Conservation (phyloP, 177 flowering plant species). For the Tripterygium wilfordii region DNA sequence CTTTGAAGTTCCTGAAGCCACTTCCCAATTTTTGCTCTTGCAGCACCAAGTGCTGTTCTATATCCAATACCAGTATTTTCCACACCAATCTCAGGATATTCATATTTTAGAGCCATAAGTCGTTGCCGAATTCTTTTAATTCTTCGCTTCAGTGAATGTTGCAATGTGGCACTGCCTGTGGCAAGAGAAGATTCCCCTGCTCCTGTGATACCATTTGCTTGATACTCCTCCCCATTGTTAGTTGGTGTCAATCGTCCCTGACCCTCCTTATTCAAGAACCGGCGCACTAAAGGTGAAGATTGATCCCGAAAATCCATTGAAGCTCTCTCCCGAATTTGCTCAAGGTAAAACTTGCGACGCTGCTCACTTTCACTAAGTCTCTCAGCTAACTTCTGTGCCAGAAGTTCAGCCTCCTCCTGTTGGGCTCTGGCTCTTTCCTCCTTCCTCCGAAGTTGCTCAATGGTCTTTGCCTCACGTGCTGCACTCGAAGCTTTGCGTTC, state of each 20-base stretch:
- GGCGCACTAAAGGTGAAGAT: constrained; percentile 76
- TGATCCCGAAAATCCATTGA: constrained; percentile 97
- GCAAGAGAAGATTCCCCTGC: constrained; percentile 30
- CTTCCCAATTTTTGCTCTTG: constrained; percentile 83
- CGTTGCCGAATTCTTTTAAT: constrained; percentile 81
- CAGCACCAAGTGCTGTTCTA: constrained; percentile 66
- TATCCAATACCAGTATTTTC: constrained; percentile 79
- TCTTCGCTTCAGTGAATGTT: constrained; percentile 67
- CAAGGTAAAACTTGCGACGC: constrained; percentile 83
- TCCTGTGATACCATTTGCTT: constrained; percentile 24
- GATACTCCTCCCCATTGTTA: constrained; percentile 47
- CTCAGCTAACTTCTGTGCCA: constrained; percentile 91
- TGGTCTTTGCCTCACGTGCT: constrained; percentile 85
- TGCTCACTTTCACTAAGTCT: constrained; percentile 90
- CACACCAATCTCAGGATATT: constrained; percentile 50
- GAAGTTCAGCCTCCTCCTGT: constrained; percentile 94
- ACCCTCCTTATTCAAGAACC: constrained; percentile 55
- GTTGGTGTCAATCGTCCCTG: constrained; percentile 42
- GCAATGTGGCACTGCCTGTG: constrained; percentile 29
- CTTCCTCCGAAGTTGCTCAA: constrained; percentile 77
- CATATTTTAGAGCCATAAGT: constrained; percentile 90
- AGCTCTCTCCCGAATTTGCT: constrained; percentile 91
- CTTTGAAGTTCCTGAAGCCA: constrained; percentile 93
- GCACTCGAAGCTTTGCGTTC: constrained; percentile 94
- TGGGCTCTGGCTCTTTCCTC: constrained; percentile 88